These are phyloP conservation scores for Solanum chmielewskii DNA, from an alignment of 257 asterid genomes.

Conservation along the genomic window DNA sequence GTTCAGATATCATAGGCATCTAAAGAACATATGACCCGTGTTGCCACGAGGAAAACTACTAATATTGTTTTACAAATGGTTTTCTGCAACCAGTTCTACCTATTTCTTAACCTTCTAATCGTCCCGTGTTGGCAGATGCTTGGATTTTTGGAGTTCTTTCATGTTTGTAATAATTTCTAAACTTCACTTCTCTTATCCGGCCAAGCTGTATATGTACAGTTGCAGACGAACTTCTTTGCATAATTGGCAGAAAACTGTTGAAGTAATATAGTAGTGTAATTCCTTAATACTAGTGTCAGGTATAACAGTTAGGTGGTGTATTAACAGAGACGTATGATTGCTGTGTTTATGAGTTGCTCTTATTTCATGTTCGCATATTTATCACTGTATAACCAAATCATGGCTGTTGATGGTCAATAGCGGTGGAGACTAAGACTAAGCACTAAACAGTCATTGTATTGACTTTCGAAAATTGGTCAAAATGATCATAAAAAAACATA, in stretches of 20 bases:
- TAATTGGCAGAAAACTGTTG: background rate
- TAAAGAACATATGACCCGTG: background rate
- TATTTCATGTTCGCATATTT: background rate
- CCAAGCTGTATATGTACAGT: background rate
- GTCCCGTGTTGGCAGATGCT: background rate
- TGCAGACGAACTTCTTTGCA: background rate
- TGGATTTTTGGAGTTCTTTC: background rate
- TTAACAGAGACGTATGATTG: background rate
- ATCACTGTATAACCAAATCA: background rate
- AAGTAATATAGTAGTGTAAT: background rate
- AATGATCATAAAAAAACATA: background rate
- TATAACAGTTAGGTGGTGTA: background rate
- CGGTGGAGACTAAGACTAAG: background rate
- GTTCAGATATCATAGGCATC: background rate
- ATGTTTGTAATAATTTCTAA: background rate
- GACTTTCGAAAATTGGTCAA: background rate
- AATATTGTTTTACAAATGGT: background rate
- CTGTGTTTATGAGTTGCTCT: background rate
- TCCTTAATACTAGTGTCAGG: no score
- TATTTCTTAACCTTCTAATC: background rate
- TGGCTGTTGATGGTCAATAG: background rate
- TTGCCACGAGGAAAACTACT: background rate
- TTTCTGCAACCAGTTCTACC: background rate
- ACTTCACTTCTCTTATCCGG: background rate
- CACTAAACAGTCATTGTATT: background rate